phyloP scores from a whole-genome alignment of 2,329 filamentous ascomycete species.

The Xylariaceae sp. region DNA sequence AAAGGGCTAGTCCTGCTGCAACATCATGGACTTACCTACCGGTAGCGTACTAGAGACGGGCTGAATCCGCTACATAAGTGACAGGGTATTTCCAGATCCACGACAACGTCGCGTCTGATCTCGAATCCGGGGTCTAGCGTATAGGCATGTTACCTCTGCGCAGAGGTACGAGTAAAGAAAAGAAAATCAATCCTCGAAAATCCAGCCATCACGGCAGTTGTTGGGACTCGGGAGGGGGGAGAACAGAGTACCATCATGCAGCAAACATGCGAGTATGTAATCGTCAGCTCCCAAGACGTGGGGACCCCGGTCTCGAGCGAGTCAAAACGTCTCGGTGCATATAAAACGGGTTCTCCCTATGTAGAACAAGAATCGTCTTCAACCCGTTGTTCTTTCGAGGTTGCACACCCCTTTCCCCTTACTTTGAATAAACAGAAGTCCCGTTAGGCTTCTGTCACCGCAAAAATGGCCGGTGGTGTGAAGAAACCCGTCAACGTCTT shows the following conservation, averaged over 20 bases:
- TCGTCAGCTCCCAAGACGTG: neutral
- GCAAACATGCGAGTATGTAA: neutral
- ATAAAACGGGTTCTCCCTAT: neutral
- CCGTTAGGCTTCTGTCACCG: neutral
- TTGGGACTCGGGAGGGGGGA: neutral
- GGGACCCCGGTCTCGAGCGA: neutral
- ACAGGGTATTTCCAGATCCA: neutral
- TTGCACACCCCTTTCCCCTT: neutral
- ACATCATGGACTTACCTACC: neutral
- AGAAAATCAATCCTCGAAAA: neutral
- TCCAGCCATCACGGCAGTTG: neutral
- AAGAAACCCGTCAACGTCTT: conserved; percentile 52
- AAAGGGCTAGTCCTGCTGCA: neutral
- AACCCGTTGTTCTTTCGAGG: neutral
- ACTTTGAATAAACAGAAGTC: neutral
- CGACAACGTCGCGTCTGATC: neutral
- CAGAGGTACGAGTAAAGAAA: neutral
- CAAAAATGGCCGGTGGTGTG: conserved; percentile 30
- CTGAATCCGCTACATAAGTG: neutral
- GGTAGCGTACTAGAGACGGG: too few species aligned
- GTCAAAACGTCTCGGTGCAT: neutral
- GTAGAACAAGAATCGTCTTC: too few species aligned
- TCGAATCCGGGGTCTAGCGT: neutral
- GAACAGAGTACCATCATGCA: neutral
- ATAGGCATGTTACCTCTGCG: too few species aligned